Base-by-base conservation (phyloP, 306 rosid species). In the Inga laurina region DNA sequence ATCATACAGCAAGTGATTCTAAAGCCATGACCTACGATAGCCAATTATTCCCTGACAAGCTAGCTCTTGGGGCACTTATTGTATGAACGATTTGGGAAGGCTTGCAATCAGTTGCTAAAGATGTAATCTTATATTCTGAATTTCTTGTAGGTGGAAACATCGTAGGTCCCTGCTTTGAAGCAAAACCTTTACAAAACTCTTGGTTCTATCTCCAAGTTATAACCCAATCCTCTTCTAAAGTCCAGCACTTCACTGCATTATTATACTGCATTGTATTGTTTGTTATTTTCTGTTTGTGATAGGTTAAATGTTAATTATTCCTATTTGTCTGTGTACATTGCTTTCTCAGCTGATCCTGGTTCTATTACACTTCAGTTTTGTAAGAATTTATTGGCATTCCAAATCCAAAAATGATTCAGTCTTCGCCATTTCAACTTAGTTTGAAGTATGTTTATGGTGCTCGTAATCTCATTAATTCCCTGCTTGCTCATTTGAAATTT, bases 11-110 rank as follows among this genome's bases (percentile, higher is more conserved):
- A 65, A 32, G n/a, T 32, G 21, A 41, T 65, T 82, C 46, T 27
- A 45, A 72, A 74, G 70, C 39, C 48, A 37, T n/a, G 59, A 82
- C 69, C 37, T 75, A 27, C 15, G 62, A 57, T 15, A 84, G 54
- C 24, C 71, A 73, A 34, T 39, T 10, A 34, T 39, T 10, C 22
- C 30, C 46, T 43, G 45, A 37, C 68, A 61, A 39, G 78, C 30
- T 45, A 70, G 51, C 32, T 2, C 51, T 69, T 39, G 74, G 45
- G 21, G 32, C 2, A 14, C 21, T 32, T 30, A 19, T 30, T 11
- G 19, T 12, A 64, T 27, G 19, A 64, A 64, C 13, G 21, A 41
- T 11, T 64, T 34, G 19, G 43, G 68, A 13, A 34, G 72, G 44
- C 72, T 66, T 14, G 21, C 0, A 12, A 7, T 4, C 19, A 14